Evolutionary conservation across 208 protist genomes (phyloP).

Genomic region (Leptomonas pyrrhocoris): DNA sequence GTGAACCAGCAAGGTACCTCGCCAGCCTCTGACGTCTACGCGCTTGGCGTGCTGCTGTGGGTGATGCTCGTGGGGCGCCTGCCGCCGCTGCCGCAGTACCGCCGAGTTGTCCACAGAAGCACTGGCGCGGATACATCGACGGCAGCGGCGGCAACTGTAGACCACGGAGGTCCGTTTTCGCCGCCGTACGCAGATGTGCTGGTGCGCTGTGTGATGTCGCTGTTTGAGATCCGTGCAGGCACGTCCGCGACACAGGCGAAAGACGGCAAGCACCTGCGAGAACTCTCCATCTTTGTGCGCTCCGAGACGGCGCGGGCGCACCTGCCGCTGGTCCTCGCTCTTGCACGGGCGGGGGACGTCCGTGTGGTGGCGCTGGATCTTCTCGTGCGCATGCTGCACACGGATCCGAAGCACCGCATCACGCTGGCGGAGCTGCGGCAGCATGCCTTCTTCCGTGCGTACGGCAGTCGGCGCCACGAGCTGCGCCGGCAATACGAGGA

Average conservation of each 20-base stretch:
- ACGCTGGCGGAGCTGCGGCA: conserved; percentile 34
- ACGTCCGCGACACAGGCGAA: background rate
- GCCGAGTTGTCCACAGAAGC: conserved; percentile 2
- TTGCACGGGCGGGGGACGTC: conserved; percentile 12
- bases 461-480: conserved; percentile 25
- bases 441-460: conserved; percentile 27
- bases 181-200: conserved; percentile 12
- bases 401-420: conserved; percentile 33
- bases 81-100: conserved; percentile 37
- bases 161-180: background rate
- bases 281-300: conserved; percentile 15
- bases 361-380: conserved; percentile 24
- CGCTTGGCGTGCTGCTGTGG: conserved; percentile 66
- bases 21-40: conserved; percentile 52
- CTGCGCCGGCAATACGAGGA: conserved; percentile 15
- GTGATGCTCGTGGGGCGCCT: conserved; percentile 50
- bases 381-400: conserved; percentile 39
- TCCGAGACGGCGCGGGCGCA: conserved; percentile 9
- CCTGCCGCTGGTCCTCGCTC: conserved; percentile 22
- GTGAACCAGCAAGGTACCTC: conserved; percentile 6
- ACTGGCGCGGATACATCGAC: background rate
- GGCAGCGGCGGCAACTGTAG: background rate
- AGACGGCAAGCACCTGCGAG: background rate
- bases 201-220: conserved; percentile 5
- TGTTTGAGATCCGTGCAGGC: conserved; percentile 6